Base-by-base conservation (phyloP, 441 rosid genomes). In the Biscutella laevigata region DNA sequence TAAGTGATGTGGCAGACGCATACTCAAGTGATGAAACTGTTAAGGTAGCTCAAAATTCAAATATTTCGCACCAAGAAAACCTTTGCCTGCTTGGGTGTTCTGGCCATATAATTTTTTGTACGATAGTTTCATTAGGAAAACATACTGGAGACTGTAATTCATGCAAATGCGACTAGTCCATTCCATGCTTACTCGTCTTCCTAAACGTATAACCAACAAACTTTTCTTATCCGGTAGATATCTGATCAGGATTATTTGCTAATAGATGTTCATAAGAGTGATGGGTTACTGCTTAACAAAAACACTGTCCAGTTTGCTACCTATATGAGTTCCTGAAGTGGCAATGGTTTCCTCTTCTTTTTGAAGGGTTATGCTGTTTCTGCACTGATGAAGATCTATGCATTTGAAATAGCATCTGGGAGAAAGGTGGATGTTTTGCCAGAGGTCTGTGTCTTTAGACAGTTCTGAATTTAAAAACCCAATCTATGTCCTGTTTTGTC, bases 1-100 rank as follows among this genome's bases (percentile, higher is more conserved):
- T 92, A 24, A 88, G 94, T 22, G 96, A 92, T 71, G 86, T 82
- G 69, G 94, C 92, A 6, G 96, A 92, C 54, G 91, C 96, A 39
- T 92, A 92, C 76, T 88, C 95, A 36, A 77, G 78, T 73, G 92
- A 88, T 63, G 96, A 88, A 75, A 79, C 83, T 34, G 82, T 88
- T 48, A 88, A 92, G 98, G 96, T 86, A 79, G 28, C 48, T 39
- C 43, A 14, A 37, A 45, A 24, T 48, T 39, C 1, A 32, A 44
- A 28, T 45, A 7, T 25, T 61, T 44, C 49, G 16, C 35, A 43
- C 37, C 8, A 8, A 26, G 44, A 36, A 19, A 65, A 36, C 42
- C 17, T 21, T 65, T 50, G 6, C 35, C 22, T 28, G n/a, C 45
- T 20, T 50, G 27, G 34, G 10, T 22, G 49, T 43, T 13, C 10